Percentiles rank a stretch among this genome's conserved stretches.
Conservation (phyloP, 2,329 filamentous ascomycete genomes). For the Cladophialophora bantiana region DNA sequence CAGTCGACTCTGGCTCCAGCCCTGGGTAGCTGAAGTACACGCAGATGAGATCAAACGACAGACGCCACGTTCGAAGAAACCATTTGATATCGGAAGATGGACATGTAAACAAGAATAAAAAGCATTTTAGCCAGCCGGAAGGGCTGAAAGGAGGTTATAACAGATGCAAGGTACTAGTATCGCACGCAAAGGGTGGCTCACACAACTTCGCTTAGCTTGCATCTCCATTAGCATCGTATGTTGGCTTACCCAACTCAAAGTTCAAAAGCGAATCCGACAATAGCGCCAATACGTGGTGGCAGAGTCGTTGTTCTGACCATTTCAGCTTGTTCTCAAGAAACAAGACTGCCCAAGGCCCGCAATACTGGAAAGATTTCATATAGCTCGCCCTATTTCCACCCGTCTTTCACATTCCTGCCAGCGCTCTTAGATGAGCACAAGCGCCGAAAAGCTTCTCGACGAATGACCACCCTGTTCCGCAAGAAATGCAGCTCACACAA, state of each 20-base stretch:
- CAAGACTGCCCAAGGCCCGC: not conserved
- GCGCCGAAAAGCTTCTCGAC: not conserved
- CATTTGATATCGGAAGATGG: not conserved
- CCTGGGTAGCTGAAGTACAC: not conserved
- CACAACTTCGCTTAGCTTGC: not conserved
- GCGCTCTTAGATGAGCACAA: not conserved
- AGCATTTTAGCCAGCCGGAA: not conserved
- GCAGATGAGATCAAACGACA: not conserved
- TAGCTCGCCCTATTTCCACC: not conserved
- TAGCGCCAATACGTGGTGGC: not conserved
- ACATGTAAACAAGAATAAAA: not conserved
- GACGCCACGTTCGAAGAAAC: not conserved
- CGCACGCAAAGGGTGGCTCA: not conserved
- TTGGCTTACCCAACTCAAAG: not conserved
- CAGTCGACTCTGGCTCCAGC: not conserved
- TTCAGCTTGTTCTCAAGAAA: not conserved
- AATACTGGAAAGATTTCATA: not conserved
- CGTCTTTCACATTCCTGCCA: not conserved
- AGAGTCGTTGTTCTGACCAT: not conserved
- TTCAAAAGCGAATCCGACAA: not conserved
- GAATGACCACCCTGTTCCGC: not conserved
- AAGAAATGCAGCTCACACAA: conserved; percentile 13
- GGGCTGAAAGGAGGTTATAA: not conserved
- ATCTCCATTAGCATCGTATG: not conserved
- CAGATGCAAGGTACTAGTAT: not conserved